These are phyloP conservation scores for Daldinia vernicosa DNA, from an alignment of 495 filamentous ascomycete species.

Conservation along the genomic window DNA sequence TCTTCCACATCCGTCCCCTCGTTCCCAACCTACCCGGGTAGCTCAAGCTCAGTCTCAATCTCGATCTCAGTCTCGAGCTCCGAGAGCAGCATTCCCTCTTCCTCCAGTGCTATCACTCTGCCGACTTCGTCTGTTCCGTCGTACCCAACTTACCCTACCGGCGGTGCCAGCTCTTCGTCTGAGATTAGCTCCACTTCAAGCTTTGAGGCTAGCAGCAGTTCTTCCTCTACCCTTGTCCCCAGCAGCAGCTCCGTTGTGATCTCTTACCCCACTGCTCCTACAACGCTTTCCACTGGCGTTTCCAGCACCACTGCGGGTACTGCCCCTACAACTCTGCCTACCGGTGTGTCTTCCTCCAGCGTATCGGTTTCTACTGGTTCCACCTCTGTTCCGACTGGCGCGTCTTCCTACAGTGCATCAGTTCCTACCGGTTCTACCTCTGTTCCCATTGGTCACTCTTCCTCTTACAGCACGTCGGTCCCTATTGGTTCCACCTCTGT, in stretches of 20 bases:
- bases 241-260: not conserved
- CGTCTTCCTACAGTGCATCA: not conserved
- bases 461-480: conserved; percentile 20
- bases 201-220: conserved; percentile 16
- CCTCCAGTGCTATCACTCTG: not conserved
- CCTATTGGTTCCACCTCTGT: conserved; percentile 32
- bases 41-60: not conserved
- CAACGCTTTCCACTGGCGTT: too few relatives aligned
- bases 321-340: not conserved
- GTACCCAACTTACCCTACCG: not conserved
- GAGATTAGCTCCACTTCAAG: conserved; percentile 17
- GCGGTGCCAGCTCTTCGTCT: not conserved
- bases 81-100: not conserved
- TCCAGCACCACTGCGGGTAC: too few relatives aligned
- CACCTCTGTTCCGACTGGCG: conserved; percentile 6
- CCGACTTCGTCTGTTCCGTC: not conserved
- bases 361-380: conserved; percentile 19
- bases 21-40: conserved; percentile 15
- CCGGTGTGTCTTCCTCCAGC: conserved; percentile 11
- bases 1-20: conserved; percentile 42
- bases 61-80: not conserved
- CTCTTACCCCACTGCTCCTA: not conserved
- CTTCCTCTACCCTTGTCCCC: not conserved
- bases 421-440: conserved; percentile 37
- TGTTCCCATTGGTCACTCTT: too few relatives aligned